A percentile compares a stretch with the other conserved stretches of the same genome.
Conservation (phyloP, 306 rosid genomes). For the Nissolia schottii region DNA sequence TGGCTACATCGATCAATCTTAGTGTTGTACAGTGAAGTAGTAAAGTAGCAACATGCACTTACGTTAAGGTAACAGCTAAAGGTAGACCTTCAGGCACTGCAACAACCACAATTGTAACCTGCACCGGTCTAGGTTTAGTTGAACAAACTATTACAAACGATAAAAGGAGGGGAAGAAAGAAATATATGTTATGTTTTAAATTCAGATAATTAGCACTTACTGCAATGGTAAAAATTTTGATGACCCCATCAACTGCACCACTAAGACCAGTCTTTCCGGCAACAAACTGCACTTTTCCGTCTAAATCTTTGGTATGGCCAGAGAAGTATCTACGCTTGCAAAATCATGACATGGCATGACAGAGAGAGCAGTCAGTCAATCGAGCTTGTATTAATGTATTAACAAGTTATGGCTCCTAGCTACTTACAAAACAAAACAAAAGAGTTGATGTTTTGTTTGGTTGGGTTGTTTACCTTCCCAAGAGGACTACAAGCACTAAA, state of each 20-base stretch:
- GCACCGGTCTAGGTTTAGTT: conserved; percentile 38
- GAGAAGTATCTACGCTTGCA: conserved; percentile 72
- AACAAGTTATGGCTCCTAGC: too few species aligned
- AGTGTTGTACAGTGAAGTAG: not conserved
- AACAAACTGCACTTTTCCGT: conserved; percentile 47
- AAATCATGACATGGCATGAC: conserved; percentile 18
- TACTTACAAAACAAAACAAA: not conserved
- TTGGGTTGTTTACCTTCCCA: conserved; percentile 75
- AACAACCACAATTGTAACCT: conserved; percentile 99
- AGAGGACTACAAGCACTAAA: conserved; percentile 71
- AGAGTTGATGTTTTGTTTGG: not conserved
- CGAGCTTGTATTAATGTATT: not conserved
- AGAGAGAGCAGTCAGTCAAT: conserved; percentile 6
- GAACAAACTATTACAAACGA: conserved; percentile 6
- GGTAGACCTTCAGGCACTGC: conserved; percentile 99
- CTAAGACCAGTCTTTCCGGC: conserved; percentile 54
- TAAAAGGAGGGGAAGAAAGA: not conserved
- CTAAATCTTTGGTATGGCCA: conserved; percentile 47
- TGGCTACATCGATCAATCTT: not conserved
- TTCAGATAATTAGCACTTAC: conserved; percentile 49
- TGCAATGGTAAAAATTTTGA: conserved; percentile 86
- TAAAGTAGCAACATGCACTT: conserved; percentile 30
- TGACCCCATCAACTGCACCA: conserved; percentile 54
- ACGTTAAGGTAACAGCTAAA: conserved; percentile 97
- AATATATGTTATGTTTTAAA: not conserved